Conservation (phyloP, 1,139 yeast genomes). For the Candida labiduridarum region DNA sequence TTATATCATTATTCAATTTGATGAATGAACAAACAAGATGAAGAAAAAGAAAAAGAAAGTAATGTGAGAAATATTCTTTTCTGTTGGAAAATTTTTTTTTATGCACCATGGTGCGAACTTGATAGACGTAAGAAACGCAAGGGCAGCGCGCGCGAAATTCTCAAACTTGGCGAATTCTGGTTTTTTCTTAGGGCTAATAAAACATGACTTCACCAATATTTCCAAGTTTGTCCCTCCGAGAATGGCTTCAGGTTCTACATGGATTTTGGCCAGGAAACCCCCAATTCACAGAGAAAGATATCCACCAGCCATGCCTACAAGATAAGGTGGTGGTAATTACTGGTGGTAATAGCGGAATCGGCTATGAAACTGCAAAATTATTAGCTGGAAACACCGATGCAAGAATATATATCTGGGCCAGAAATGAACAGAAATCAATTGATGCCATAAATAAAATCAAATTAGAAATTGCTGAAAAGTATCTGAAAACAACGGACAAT, state of each 20-base stretch:
- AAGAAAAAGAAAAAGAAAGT: background rate
- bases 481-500: constrained; percentile 2
- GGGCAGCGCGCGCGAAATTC: background rate
- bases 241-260: constrained; percentile 11
- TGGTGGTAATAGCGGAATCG: constrained; percentile 14
- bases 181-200: constrained; percentile 1
- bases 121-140: background rate
- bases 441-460: constrained; percentile 10
- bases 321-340: constrained; percentile 12
- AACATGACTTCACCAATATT: constrained; percentile 8
- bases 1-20: constrained; percentile 3
- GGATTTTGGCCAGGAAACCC: constrained; percentile 13
- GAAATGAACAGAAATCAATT: constrained; percentile 8
- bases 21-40: background rate
- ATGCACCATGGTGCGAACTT: background rate
- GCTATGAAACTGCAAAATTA: constrained; percentile 32
- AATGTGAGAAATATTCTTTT: background rate
- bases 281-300: constrained; percentile 12
- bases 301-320: constrained; percentile 5
- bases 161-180: background rate
- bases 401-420: constrained; percentile 9
- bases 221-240: constrained; percentile 7
- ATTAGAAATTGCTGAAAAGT: constrained; percentile 10
- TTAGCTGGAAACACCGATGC: constrained; percentile 41
- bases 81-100: constrained; percentile 6